Conservation (phyloP, 805 yeast genomes). For the Lipomyces yamanashiensis region DNA sequence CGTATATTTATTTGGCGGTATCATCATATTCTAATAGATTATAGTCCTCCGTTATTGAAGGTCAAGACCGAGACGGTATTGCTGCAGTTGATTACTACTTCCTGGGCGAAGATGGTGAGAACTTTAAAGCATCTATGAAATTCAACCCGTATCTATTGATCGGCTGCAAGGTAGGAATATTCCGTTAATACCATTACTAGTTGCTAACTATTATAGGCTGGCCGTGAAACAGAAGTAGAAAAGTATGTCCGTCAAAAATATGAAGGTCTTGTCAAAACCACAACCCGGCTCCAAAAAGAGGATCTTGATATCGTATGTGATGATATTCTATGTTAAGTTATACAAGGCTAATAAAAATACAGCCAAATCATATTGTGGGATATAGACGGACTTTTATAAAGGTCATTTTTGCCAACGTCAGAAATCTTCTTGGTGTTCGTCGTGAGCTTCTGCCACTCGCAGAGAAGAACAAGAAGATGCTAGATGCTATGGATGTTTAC, state of each 20-base stretch:
- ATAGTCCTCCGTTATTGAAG: constrained; percentile 54
- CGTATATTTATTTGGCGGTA: background rate
- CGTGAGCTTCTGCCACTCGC: constrained; percentile 70
- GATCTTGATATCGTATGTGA: constrained; percentile 61
- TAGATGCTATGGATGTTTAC: constrained; percentile 70
- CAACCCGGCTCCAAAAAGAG: constrained; percentile 66
- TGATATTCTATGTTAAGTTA: background rate
- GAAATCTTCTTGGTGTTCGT: constrained; percentile 77
- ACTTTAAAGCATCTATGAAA: constrained; percentile 81
- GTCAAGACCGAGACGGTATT: constrained; percentile 64
- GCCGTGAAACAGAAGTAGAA: constrained; percentile 74
- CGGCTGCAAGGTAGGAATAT: constrained; percentile 57
- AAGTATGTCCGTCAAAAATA: constrained; percentile 73
- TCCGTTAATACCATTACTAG: background rate
- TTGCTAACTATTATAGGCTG: constrained; percentile 34
- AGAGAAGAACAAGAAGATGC: constrained; percentile 63
- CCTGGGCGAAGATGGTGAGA: constrained; percentile 94
- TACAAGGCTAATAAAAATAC: background rate
- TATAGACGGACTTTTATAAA: constrained; percentile 65
- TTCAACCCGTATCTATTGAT: constrained; percentile 88
- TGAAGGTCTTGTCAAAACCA: constrained; percentile 64
- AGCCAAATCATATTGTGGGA: constrained; percentile 86
- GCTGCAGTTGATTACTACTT: constrained; percentile 95
- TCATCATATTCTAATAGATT: background rate
- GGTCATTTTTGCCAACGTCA: constrained; percentile 72